Base-by-base conservation (phyloP, 129 eudicot species). In the Sambucus nigra region DNA sequence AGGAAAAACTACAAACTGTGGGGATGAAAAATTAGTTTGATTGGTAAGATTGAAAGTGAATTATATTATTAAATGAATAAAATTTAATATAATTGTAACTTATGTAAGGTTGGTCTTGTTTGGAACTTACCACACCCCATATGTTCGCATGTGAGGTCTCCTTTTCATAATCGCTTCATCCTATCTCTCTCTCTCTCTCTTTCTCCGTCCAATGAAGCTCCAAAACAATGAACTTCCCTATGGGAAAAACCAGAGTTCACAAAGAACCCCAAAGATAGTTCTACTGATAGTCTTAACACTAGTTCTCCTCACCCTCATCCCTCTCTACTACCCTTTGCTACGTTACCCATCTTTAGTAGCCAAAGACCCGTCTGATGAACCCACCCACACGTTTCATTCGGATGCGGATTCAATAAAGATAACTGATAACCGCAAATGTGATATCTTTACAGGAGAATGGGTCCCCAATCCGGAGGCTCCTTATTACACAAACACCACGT, bases 391-490 rank as follows among this genome's bases (percentile, higher is more conserved):
- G 18, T 45, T 57, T 20, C 53, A 69, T 9, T 24, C 66, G 1
- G 66, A 63, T 45, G 65, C 63, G n/a, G 75, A 61, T 29, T 50
- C 60, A 54, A 54, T 49, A 2, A 6, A 29, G 26, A 60, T 72
- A 25, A 60, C 59, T 20, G 67, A 67, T 11, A 68, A 73, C 29
- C 68, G 73, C 31, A 73, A 85, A 40, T 87, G 96, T 44, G 94
- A 87, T 33, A 69, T 87, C 14, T 87, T 76, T 23, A 65, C 88
- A 0, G 96, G 96, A 8, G 96, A 87, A 53, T 87, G 96, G 96
- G 48, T 87, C 16, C 93, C 78, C 5, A 73, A 79, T 42, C 85
- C 82, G 42, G 80, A 71, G 13, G 94, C 80, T 33, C 94, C 96
- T 18, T 82, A 82, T 48, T 87, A 87, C 51, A 74, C 79, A 16